Base-by-base conservation (phyloP, 441 rosid genomes). In the Gossypium lobatum region DNA sequence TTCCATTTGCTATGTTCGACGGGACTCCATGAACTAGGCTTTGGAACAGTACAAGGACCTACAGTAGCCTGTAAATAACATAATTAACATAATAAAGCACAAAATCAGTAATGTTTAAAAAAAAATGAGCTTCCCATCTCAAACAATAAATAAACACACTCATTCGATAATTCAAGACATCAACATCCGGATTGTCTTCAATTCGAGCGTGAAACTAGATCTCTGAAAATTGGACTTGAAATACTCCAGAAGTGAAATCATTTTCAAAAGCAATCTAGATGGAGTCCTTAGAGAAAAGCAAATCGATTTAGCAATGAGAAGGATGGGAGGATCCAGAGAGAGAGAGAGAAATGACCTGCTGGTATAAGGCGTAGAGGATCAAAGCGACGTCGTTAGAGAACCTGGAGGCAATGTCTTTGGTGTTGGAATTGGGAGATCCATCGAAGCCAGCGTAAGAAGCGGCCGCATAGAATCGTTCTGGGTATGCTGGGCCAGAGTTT, bases 1-100 rank as follows among this genome's bases (percentile, higher is more conserved):
- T 86, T 88, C 99, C 99, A 96, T 81, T 96, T 93, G 85, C 92
- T 89, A 80, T 86, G 97, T 78, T 96, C 99, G n/a, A 91, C 96
- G 13, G 97, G 97, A 78, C 86, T 93, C 99, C 99, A 93, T 16
- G 90, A 80, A 78, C 97, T 92, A 10, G 99, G 98, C 80, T 93
- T 93, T 0, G 97, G 84, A 28, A 80, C 76, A 74, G 87, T 92
- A 83, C 99, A 96, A 74, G 93, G 93, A 76, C 99, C 99, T 37
- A 89, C 76, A 18, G 91, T 90, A 60, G 98, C 98, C 98, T 91
- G 91, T 77, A 75, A 23, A 71, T 59, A 58, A 53, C 67, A 75
- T 69, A 20, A 55, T 25, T 55, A 55, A 18, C 60, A 55, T 55
- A 20, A 55, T 2, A 69, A 71, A 65, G 31, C 58, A 69, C 62